Conservation (phyloP, 352 stramenopile species). For the Nothophytophthora sp. region DNA sequence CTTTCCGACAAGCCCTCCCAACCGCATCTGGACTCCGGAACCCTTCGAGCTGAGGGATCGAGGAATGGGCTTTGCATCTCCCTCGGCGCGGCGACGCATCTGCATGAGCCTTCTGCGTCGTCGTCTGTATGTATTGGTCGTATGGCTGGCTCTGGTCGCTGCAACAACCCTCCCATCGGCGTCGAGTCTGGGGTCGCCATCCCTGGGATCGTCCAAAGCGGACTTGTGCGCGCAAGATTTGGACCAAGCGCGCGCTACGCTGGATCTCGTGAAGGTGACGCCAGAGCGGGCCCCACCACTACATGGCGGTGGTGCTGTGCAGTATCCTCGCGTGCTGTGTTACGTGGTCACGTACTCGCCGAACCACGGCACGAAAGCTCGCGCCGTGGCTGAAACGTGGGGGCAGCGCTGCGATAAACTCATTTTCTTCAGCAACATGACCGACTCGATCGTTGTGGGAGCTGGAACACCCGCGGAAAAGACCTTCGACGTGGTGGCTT, state of each 20-base stretch:
- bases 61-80: too few relatives aligned
- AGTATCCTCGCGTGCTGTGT: slow-evolving; percentile 68
- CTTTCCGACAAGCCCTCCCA: not conserved
- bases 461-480: slow-evolving; percentile 17
- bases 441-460: slow-evolving; percentile 42
- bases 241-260: slow-evolving; percentile 27
- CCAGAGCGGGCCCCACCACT: slow-evolving; percentile 19
- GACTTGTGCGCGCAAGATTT: slow-evolving; percentile 50
- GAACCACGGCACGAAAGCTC: slow-evolving; percentile 52
- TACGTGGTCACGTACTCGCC: slow-evolving; percentile 73
- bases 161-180: too few relatives aligned
- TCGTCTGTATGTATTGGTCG: too few relatives aligned
- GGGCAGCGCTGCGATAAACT: slow-evolving; percentile 75
- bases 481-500: slow-evolving; percentile 50
- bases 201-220: slow-evolving; percentile 38
- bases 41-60: too few relatives aligned
- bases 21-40: too few relatives aligned
- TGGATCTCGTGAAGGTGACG: slow-evolving; percentile 43
- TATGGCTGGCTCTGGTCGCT: too few relatives aligned
- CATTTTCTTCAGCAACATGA: slow-evolving; percentile 82
- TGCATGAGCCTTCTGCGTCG: too few relatives aligned
- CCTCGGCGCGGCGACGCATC: too few relatives aligned
- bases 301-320: not conserved
- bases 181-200: too few relatives aligned
- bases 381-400: slow-evolving; percentile 76